Evolutionary conservation across 208 protist species (phyloP).

Genomic region (Leishmania arabica): DNA sequence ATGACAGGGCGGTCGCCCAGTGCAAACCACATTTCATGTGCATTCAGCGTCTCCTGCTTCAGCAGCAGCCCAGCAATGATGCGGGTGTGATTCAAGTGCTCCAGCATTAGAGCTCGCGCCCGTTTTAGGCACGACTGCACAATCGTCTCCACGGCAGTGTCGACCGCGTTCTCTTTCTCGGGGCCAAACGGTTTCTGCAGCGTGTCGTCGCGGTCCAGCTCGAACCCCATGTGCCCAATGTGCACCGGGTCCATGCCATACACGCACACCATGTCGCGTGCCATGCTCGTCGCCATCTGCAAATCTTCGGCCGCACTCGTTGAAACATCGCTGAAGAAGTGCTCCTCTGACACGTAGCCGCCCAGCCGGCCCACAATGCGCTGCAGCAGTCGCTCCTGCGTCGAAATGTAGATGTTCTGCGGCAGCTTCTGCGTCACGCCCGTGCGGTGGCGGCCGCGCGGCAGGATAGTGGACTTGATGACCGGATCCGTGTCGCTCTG

Average conservation of each 20-base stretch:
- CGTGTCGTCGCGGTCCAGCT: slow-evolving; percentile 58
- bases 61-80: slow-evolving; percentile 77
- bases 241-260: slow-evolving; percentile 88
- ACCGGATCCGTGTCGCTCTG: slow-evolving; percentile 89
- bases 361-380: slow-evolving; percentile 80
- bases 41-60: slow-evolving; percentile 83
- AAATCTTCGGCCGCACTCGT: slow-evolving; percentile 88
- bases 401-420: slow-evolving; percentile 82
- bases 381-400: slow-evolving; percentile 67
- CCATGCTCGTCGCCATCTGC: slow-evolving; percentile 86
- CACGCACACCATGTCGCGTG: slow-evolving; percentile 75
- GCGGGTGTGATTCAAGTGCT: slow-evolving; percentile 62
- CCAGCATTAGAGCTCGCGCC: slow-evolving; percentile 59
- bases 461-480: slow-evolving; percentile 92
- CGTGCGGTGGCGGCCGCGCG: slow-evolving; percentile 70
- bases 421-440: slow-evolving; percentile 83
- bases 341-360: slow-evolving; percentile 95
- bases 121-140: slow-evolving; percentile 71
- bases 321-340: slow-evolving; percentile 94
- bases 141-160: slow-evolving; percentile 87
- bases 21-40: slow-evolving; percentile 76
- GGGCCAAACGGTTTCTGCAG: slow-evolving; percentile 96
- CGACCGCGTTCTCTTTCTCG: slow-evolving; percentile 91
- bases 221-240: slow-evolving; percentile 87
- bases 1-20: slow-evolving; percentile 75